Evolutionary conservation across 768 basidiomycete genomes (phyloP), one percentile per base, ranked within the genome.

Genomic region (Macrolepiota fuliginosa): DNA sequence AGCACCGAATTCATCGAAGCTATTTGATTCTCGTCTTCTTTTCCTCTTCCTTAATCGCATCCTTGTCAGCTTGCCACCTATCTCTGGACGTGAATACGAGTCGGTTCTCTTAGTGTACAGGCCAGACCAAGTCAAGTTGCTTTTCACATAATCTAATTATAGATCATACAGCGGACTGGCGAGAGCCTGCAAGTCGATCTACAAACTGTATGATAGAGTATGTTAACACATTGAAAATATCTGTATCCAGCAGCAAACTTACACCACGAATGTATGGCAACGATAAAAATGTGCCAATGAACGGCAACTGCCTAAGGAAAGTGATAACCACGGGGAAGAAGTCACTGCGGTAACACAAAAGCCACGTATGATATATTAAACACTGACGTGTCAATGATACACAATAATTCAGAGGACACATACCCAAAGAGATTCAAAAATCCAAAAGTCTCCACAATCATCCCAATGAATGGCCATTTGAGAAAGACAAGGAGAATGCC

Each of bases 241-340:
- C 1, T 17, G 29, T 32, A 53, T 45, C 22, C 29, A 25, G 40
- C 24, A n/a, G 37, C 22, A 6, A n/a, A 78, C 86, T 76, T 71
- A 97, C 96, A 59, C 82, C 81, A 70, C 91, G 81, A 68, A 98
- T 87, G 71, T 92, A 96, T 0, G 97, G 96, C 64, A 98, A 70
- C 4, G 91, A 90, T 52, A 99, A 75, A 64, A 92, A 73, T 0
- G 87, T 92, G 27, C 97, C 96, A 60, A 99, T 83, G 65, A 97
- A 87, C 4, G 97, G 96, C 50, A 98, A 72, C 76, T 98, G 96
- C 59, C 96, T 84, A 64, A 98, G 76, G 81, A 98, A 98, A n/a
- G 94, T 95, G 54, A 99, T 79, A 58, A 99, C 90, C 63, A 98
- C 97, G 5, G 97, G 97, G 85, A 98, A 98, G 81, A 99, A 99